Evolutionary conservation across 2,329 filamentous ascomycete species (phyloP), one percentile per base, ranked within the genome.

Genomic region (Nannizziopsis barbatae): DNA sequence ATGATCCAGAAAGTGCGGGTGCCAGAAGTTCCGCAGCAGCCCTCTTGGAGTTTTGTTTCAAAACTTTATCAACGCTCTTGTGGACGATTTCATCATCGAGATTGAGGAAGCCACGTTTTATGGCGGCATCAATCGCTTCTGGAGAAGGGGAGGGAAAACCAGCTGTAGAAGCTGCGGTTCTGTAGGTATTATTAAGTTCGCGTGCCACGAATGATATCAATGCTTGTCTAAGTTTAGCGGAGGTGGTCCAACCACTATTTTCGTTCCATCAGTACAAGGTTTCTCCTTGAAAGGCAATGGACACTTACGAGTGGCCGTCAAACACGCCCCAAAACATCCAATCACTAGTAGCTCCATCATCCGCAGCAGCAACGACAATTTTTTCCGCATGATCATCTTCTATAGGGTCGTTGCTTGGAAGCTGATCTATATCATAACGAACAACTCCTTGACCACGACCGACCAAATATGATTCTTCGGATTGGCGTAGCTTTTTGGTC

Each of bases 281-380:
- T 27, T n/a, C 30, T 5, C 10, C 12, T 27, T 35, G 18, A 11
- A 12, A 38, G 37, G 27, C 7, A 30, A 6, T 22, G 6, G 36
- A 45, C 52, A 76, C 77, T 67, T 71, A 90, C 86, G 86, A 86
- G 67, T 98, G 92, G 0, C 92, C 92, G 62, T 98, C 92, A 66
- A 96, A 98, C 14, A 98, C 89, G 50, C 89, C 92, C 92, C 93
- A 98, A 66, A 98, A 98, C 88, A 96, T 96, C 92, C 92, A 98
- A 67, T 98, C 93, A 53, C 78, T 86, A 51, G 74, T 80, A 12
- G 75, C 73, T 33, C 75, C 68, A 62, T 76, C 68, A 58, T 76
- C 71, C 6, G 73, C 71, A 12, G 74, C 72, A 20, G 75, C 80
- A 66, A 96, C 86, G 41, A 98, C 87, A 60, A 96, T 95, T 75